Evolutionary conservation across 78 protist genomes (phyloP), one percentile per base, ranked within the genome.

Genomic region (Andalucia godoyi): DNA sequence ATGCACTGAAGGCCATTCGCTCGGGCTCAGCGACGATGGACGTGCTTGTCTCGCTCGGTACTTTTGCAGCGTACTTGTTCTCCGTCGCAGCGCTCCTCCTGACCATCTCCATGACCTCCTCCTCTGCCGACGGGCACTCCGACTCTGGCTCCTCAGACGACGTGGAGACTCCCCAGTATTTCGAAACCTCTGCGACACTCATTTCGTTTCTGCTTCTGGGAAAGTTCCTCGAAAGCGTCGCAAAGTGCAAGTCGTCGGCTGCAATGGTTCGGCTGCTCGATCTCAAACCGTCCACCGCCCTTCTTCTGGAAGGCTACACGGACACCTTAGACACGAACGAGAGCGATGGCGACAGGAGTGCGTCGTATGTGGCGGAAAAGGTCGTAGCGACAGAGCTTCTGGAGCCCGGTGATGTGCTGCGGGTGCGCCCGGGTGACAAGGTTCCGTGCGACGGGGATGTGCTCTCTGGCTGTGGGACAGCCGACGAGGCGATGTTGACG

Each of bases 401-500:
- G 39, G 79, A 80, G 30, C 10, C 36, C 15, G 95, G 93, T 51
- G 94, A 87, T 33, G 6, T 51, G 15, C 66, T 90, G 38, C 83
- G 75, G 74, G 95, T 91, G 17, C 47, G 60, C 12, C 84, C 86
- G 6, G 89, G 89, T 8, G 74, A 63, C 21, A 21, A 42, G 33
- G 82, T 70, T 12, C 91, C 90, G 30, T 59, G 76, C 23, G 86
- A 85, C 67, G 94, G 97, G 18, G 39, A 27, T 8, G 76, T 85
- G 5, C 36, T 70, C 13, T 4, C 9, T 12, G 86, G 91, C 25
- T 1, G 1, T 33, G 18, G 89, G 7, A 23, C 33, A 39, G 58
- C 93, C 13, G 94, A 93, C 42, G 96, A 93, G 65, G 18, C 90
- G 18, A 70, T 87, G 87, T 52, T 95, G 37, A 93, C 99, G 1